Conservation (phyloP, 2,329 filamentous ascomycete species). For the Ophidiomyces ophidiicola region DNA sequence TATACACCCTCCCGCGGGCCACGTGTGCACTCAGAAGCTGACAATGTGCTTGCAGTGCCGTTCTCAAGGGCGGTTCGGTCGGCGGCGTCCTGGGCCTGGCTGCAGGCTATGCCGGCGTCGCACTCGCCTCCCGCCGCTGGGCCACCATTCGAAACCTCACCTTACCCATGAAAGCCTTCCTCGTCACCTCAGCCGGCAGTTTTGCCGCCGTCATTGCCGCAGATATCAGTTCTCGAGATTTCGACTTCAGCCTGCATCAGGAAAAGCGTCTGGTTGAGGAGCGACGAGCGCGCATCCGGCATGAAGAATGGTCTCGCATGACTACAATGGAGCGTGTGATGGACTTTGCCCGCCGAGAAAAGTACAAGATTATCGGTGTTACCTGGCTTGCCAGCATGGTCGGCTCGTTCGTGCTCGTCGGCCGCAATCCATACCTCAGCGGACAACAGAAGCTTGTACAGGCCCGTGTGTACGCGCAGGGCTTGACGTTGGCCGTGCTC, state of each 20-base stretch:
- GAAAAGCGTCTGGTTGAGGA: conserved; percentile 54
- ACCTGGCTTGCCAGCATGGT: conserved; percentile 75
- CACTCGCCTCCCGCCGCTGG: conserved; percentile 58
- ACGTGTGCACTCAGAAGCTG: neutral
- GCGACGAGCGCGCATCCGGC: conserved; percentile 43
- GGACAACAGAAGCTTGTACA: conserved; percentile 82
- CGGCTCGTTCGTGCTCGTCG: conserved; percentile 60
- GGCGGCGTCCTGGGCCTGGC: conserved; percentile 59
- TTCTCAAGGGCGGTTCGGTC: conserved; percentile 64
- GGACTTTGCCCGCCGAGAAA: conserved; percentile 64
- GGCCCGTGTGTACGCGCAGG: conserved; percentile 88
- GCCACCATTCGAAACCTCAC: conserved; percentile 69
- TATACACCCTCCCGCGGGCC: conserved; percentile 2
- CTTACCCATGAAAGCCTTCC: conserved; percentile 79
- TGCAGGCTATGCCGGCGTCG: conserved; percentile 55
- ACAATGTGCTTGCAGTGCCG: conserved; percentile 40
- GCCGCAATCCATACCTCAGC: conserved; percentile 61
- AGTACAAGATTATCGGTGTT: conserved; percentile 73
- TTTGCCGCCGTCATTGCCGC: conserved; percentile 82
- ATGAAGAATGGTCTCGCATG: conserved; percentile 46
- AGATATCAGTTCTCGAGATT: conserved; percentile 59
- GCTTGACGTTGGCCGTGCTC: conserved; percentile 71
- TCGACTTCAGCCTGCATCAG: conserved; percentile 58
- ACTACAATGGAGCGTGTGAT: conserved; percentile 48
- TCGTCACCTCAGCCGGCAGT: conserved; percentile 68